These are phyloP conservation scores for Phaseolus lunatus DNA, from an alignment of 306 rosid genomes.

Conservation along the genomic window DNA sequence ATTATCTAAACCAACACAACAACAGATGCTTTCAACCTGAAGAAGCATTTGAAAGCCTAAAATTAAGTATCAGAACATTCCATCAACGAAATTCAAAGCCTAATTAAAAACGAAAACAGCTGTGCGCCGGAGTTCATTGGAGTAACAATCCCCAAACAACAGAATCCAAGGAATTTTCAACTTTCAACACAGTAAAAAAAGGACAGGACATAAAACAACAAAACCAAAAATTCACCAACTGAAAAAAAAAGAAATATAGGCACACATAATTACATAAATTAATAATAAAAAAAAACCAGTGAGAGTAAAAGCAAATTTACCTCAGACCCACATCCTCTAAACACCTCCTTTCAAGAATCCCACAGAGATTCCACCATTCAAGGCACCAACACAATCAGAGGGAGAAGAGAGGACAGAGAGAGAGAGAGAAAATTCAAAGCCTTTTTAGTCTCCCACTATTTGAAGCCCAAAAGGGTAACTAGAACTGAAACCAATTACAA, in stretches of 20 bases:
- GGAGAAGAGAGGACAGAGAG: conserved; percentile 46
- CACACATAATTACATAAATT: conserved; percentile 13
- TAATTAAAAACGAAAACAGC: conserved; percentile 26
- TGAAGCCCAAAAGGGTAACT: conserved; percentile 47
- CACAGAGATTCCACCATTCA: conserved; percentile 62
- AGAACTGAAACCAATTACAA: conserved; percentile 50
- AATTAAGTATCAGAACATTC: conserved; percentile 43
- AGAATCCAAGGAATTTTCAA: conserved; percentile 35
- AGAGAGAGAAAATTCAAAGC: conserved; percentile 46
- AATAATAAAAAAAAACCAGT: conserved; percentile 49
- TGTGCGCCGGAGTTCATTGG: conserved; percentile 45
- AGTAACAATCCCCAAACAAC: conserved; percentile 43
- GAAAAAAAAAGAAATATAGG: conserved; percentile 1
- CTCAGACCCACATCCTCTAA: conserved; percentile 81
- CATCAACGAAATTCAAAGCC: conserved; percentile 38
- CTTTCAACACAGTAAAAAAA: conserved; percentile 38
- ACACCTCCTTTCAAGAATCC: conserved; percentile 58
- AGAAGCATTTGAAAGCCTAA: conserved; percentile 44
- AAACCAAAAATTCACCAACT: conserved; percentile 49
- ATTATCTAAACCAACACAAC: conserved; percentile 38
- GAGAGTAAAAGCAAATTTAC: conserved; percentile 59
- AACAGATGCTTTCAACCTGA: conserved; percentile 35
- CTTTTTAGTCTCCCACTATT: conserved; percentile 47
- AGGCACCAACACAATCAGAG: conserved; percentile 48
- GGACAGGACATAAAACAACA: conserved; percentile 35